These are phyloP conservation scores for Chlorociboria aeruginascens DNA, from an alignment of 495 filamentous ascomycete species.

Conservation along the genomic window DNA sequence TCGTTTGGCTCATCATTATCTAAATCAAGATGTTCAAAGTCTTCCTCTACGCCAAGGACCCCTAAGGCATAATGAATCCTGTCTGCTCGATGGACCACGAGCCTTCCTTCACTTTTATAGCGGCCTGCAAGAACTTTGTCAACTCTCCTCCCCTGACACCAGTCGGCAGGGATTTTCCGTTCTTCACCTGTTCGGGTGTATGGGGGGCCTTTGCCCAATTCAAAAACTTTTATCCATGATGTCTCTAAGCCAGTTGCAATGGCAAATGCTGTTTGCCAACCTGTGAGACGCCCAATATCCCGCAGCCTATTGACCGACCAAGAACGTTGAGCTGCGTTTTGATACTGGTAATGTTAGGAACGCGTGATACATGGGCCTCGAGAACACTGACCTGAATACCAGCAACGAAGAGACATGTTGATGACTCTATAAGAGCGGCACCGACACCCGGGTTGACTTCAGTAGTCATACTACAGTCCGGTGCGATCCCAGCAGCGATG, in stretches of 20 bases:
- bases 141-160: slow-evolving; percentile 17
- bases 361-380: background rate
- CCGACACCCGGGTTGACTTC: slow-evolving; percentile 71
- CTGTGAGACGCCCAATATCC: slow-evolving; percentile 67
- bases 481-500: slow-evolving; percentile 69
- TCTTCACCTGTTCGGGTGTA: slow-evolving; percentile 25
- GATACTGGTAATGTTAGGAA: slow-evolving; percentile 41
- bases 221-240: slow-evolving; percentile 62
- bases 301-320: slow-evolving; percentile 65
- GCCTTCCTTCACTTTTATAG: slow-evolving; percentile 4
- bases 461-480: slow-evolving; percentile 41
- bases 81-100: slow-evolving; percentile 32
- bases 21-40: slow-evolving; percentile 37
- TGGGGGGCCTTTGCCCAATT: slow-evolving; percentile 60
- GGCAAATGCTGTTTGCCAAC: slow-evolving; percentile 70
- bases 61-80: slow-evolving; percentile 41
- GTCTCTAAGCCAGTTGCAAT: slow-evolving; percentile 77
- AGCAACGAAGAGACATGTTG: slow-evolving; percentile 73
- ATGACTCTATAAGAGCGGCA: slow-evolving; percentile 66
- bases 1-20: slow-evolving; percentile 1
- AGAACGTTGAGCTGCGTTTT: slow-evolving; percentile 53
- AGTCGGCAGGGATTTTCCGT: slow-evolving; percentile 1
- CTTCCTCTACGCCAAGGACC: slow-evolving; percentile 36
- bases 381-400: slow-evolving; percentile 47
- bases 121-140: slow-evolving; percentile 23